Evolutionary conservation across 1,284 basidiomycete genomes (phyloP).

Genomic region (Cystobasidiaceae sp.): DNA sequence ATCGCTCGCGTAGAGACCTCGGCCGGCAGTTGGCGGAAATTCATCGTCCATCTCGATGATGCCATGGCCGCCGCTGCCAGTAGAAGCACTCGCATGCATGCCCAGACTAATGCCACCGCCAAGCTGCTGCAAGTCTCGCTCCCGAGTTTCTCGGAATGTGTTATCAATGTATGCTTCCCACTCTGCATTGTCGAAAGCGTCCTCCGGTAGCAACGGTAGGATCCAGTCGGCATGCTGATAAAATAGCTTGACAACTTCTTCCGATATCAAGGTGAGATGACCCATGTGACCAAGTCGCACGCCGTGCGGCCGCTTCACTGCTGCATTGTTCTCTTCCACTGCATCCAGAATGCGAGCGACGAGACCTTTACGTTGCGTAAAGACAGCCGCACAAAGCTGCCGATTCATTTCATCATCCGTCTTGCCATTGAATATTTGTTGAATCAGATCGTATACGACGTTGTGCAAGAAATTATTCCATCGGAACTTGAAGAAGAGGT

Average conservation of each 20-base stretch:
- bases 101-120: slow-evolving; percentile 57
- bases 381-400: slow-evolving; percentile 71
- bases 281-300: slow-evolving; percentile 93
- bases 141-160: slow-evolving; percentile 76
- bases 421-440: slow-evolving; percentile 87
- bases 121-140: slow-evolving; percentile 67
- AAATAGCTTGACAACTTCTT: slow-evolving; percentile 77
- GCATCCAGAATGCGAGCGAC: slow-evolving; percentile 79
- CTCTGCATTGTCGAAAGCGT: slow-evolving; percentile 63
- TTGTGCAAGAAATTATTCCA: slow-evolving; percentile 99
- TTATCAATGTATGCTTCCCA: slow-evolving; percentile 85
- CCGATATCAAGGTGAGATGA: slow-evolving; percentile 86
- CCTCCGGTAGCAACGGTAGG: slow-evolving; percentile 54
- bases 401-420: slow-evolving; percentile 71
- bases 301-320: slow-evolving; percentile 59
- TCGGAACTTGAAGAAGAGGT: slow-evolving; percentile 90
- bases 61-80: slow-evolving; percentile 37
- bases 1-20: neutral
- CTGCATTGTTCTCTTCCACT: slow-evolving; percentile 64
- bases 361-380: slow-evolving; percentile 63
- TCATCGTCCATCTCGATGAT: slow-evolving; percentile 43
- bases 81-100: slow-evolving; percentile 53
- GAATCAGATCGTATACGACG: slow-evolving; percentile 91
- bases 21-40: slow-evolving; percentile 35
- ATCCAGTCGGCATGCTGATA: slow-evolving; percentile 80